phyloP scores from a whole-genome alignment of 768 basidiomycete species.

The Phallus indusiatus region DNA sequence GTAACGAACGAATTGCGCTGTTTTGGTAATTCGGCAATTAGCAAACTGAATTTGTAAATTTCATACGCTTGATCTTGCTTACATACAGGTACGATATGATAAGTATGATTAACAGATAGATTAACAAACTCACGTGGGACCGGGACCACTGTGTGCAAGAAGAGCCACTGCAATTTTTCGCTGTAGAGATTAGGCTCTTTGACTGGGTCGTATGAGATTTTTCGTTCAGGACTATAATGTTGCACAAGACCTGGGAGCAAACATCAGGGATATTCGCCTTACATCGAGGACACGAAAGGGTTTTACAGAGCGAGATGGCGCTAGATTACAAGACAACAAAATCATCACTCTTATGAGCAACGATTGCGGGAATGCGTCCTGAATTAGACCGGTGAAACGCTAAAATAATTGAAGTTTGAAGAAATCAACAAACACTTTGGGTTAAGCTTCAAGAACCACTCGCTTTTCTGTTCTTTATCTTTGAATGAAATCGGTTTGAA shows the following conservation, averaged over 20 bases:
- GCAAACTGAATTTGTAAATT: background rate
- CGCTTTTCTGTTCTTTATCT: constrained; percentile 6
- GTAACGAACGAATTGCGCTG: constrained; percentile 63
- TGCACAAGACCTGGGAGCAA: constrained; percentile 43
- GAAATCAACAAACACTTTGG: background rate
- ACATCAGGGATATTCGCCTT: background rate
- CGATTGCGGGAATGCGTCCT: constrained; percentile 56
- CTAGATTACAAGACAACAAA: constrained; percentile 70
- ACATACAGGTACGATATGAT: background rate
- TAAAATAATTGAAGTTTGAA: too few relatives aligned
- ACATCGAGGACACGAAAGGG: background rate
- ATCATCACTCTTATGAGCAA: constrained; percentile 37
- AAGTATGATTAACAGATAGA: background rate
- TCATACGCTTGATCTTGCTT: constrained; percentile 8
- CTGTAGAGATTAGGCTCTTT: constrained; percentile 51
- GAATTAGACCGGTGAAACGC: background rate
- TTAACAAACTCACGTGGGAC: constrained; percentile 62
- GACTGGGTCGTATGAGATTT: constrained; percentile 53
- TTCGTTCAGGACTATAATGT: constrained; percentile 68
- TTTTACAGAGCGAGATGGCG: constrained; percentile 60
- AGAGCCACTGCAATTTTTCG: constrained; percentile 78
- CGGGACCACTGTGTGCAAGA: constrained; percentile 74
- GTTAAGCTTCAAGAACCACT: constrained; percentile 9
- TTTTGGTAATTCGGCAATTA: constrained; percentile 15
- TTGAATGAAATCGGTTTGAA: constrained; percentile 4